Evolutionary conservation across 208 protist genomes (phyloP), one percentile per base, ranked within the genome.

Genomic region (Trichomonas gallinae): DNA sequence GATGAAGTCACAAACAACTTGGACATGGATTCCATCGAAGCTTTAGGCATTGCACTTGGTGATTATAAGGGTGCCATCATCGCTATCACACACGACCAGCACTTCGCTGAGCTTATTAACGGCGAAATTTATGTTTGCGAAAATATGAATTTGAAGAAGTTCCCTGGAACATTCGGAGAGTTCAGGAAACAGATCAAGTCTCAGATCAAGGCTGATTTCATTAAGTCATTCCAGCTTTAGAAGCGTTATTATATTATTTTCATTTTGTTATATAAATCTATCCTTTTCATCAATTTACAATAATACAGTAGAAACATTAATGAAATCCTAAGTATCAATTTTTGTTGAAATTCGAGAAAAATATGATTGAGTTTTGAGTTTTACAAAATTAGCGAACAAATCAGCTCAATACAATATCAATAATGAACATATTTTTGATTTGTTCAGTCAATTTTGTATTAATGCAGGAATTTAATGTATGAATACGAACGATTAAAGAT

Each of bases 1-100:
- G 96, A 97, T 83, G 96, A 97, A 91, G 89, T 96, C 26, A 97
- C 96, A 36, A 97, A 97, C 51, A 91, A 97, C 91, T 96, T 96
- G 38, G 96, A 97, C 93, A 96, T 97, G 96, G 96, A 97, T 10
- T 96, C 96, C 34, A 97, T 97, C 72, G 96, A 97, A 81, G 63
- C 51, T 21, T 42, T 97, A 15, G 96, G 48, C n/a, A 1, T 44
- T 3, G 96, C 96, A 15, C 36, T 97, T 9, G 38, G 40, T 26
- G 44, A 63, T 38, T 96, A 96, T 36, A 42, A 88, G 82, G 96
- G 96, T 10, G 63, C 89, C 21, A 96, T 97, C 11, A 82, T 96
- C 3, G 63, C 72, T 11, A 45, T 96, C 36, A 88, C 63, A 23
- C 96, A 96, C 63, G 96, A 96, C 34, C 96, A 96, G 58, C 23